A percentile compares a stretch with the other conserved stretches of the same genome.
Conservation (phyloP, 2,329 filamentous ascomycete species). For the Ophiostoma tasmaniense region DNA sequence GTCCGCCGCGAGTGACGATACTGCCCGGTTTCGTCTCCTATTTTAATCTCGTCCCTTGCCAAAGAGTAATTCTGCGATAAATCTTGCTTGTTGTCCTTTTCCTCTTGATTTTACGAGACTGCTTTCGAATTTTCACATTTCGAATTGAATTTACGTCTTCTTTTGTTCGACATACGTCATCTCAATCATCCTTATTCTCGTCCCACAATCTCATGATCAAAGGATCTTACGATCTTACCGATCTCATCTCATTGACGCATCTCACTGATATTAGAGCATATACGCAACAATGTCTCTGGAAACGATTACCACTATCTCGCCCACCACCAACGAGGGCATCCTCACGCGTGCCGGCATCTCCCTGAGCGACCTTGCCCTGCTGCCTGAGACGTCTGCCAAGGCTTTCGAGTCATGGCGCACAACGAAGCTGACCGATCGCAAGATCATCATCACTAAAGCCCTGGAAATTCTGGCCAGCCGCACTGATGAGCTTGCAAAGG, state of each 20-base stretch:
- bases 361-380: constrained; percentile 55
- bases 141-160: background rate
- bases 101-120: background rate
- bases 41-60: background rate
- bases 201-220: too few relatives aligned
- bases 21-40: background rate
- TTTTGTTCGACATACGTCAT: background rate
- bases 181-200: background rate
- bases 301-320: constrained; percentile 72
- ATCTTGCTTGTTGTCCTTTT: background rate
- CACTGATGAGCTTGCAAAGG: constrained; percentile 71
- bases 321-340: constrained; percentile 77
- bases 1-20: background rate
- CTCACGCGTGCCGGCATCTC: constrained; percentile 70
- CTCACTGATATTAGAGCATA: background rate
- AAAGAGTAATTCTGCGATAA: background rate
- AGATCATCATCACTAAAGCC: constrained; percentile 73
- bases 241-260: background rate
- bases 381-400: constrained; percentile 63
- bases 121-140: background rate
- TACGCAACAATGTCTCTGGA: constrained; percentile 49
- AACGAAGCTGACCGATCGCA: constrained; percentile 65
- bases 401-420: constrained; percentile 72
- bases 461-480: constrained; percentile 60
- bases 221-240: background rate